Evolutionary conservation across 768 basidiomycete species (phyloP).

Genomic region (Sutorius australiensis): DNA sequence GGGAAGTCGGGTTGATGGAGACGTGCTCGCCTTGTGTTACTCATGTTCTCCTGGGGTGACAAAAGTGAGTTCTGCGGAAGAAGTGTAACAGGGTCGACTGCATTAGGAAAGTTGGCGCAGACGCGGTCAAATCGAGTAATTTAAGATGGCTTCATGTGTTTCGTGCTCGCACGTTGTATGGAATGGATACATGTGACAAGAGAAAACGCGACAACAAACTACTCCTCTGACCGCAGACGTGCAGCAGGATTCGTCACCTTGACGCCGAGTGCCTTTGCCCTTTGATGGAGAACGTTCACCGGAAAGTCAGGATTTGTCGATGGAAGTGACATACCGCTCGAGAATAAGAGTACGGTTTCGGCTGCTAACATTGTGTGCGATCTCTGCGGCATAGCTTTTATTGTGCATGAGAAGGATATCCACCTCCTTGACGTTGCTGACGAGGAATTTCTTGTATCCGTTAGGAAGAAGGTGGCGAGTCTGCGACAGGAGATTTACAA

Average conservation of each 20-base stretch:
- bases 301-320: background rate
- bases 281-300: slow-evolving; percentile 29
- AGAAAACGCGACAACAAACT: slow-evolving; percentile 40
- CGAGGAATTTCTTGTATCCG: slow-evolving; percentile 93
- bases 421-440: slow-evolving; percentile 90
- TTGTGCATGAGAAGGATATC: slow-evolving; percentile 98
- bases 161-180: slow-evolving; percentile 50
- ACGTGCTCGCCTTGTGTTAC: slow-evolving; percentile 24
- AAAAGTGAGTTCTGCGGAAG: slow-evolving; percentile 13
- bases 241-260: slow-evolving; percentile 94
- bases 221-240: slow-evolving; percentile 93
- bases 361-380: slow-evolving; percentile 94
- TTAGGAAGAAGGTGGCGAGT: slow-evolving; percentile 95
- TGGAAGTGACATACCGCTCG: slow-evolving; percentile 57
- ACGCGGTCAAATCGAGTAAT: background rate
- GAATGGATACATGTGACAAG: slow-evolving; percentile 42
- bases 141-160: slow-evolving; percentile 12
- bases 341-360: slow-evolving; percentile 90
- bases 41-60: slow-evolving; percentile 21
- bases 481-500: slow-evolving; percentile 32
- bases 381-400: slow-evolving; percentile 92
- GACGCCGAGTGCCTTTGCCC: slow-evolving; percentile 81
- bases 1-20: background rate
- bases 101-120: slow-evolving; percentile 23
- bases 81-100: slow-evolving; percentile 15